Evolutionary conservation across 179 eudicot genomes (phyloP).

Genomic region (Beta macrorhiza): DNA sequence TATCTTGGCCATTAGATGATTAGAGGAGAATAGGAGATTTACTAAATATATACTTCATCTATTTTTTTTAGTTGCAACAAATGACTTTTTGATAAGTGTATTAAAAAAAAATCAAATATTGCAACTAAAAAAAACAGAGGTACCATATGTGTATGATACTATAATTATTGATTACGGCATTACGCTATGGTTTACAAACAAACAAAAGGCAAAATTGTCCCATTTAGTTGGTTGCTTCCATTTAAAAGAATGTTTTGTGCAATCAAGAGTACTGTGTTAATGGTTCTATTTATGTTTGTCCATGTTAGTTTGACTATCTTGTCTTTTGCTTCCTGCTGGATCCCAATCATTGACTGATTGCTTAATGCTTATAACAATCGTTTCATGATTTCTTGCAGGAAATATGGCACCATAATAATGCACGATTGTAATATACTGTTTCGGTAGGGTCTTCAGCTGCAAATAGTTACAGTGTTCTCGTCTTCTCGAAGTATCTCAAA

Average conservation of each 20-base stretch:
- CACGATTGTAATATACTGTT: background rate
- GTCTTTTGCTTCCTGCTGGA: background rate
- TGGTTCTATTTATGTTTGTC: background rate
- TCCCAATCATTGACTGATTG: constrained; percentile 5
- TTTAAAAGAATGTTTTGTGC: constrained; percentile 4
- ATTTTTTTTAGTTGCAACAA: too few relatives aligned
- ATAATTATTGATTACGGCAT: too few relatives aligned
- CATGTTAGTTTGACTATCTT: background rate
- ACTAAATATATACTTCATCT: background rate
- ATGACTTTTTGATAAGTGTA: too few relatives aligned
- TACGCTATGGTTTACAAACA: background rate
- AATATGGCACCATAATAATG: background rate
- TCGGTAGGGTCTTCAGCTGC: background rate
- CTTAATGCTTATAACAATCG: background rate
- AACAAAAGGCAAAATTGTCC: background rate
- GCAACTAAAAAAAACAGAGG: too few relatives aligned
- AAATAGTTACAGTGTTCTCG: too few relatives aligned
- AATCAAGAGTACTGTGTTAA: constrained; percentile 4
- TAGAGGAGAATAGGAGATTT: background rate
- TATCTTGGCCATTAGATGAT: background rate
- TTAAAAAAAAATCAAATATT: too few relatives aligned
- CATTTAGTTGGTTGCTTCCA: constrained; percentile 1
- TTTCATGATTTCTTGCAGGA: constrained; percentile 16
- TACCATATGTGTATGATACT: background rate
- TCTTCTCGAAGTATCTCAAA: too few relatives aligned